Base-by-base conservation (phyloP, 495 filamentous ascomycete species). In the Neurospora hispaniola region DNA sequence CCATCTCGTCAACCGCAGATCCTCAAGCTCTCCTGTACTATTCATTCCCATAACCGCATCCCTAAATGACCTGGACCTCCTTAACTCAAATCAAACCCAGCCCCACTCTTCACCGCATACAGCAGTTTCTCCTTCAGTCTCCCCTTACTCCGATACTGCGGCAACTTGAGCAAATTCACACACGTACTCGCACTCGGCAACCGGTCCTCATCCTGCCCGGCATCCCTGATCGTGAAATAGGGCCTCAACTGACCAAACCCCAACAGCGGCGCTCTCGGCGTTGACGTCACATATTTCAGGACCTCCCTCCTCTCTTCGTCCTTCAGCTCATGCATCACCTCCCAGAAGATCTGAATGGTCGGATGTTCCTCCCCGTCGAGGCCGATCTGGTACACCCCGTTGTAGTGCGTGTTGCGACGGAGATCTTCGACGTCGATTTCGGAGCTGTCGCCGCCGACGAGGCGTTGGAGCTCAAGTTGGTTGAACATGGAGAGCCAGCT, bases 401-500 rank as follows among this genome's bases (percentile, higher is more conserved):
- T 91, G 76, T 98, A 99, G 6, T 86, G 82, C 0, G 96, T 98
- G 80, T 99, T 91, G 16, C 82, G 86, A n/a, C 94, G 86, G 62
- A 98, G 85, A 78, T 99, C 96, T 38, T 91, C 88, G 54, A 99
- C 89, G 76, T 97, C 90, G 73, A 98, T 95, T 59, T 93, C 90
- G 20, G 90, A 90, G 35, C 86, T 88, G 76, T 95, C 92, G 72
- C 96, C 96, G 74, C 93, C 92, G 16, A 99, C 90, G 10, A 99
- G 88, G 0, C 93, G 96, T 80, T 99, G 96, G 27, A 99, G 85
- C 77, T 99, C 96, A 9, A 88, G 85, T 76, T 98, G 96, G 80
- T 99, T 99, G 85, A 99, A 99, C 96, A 99, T 99, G 75, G 89
- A 92, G 4, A 99, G 85, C 96, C 96, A 99, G 4, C 87, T 86